phyloP scores from a whole-genome alignment of 2,329 filamentous ascomycete genomes.

The Hymenoscyphus infarciens region DNA sequence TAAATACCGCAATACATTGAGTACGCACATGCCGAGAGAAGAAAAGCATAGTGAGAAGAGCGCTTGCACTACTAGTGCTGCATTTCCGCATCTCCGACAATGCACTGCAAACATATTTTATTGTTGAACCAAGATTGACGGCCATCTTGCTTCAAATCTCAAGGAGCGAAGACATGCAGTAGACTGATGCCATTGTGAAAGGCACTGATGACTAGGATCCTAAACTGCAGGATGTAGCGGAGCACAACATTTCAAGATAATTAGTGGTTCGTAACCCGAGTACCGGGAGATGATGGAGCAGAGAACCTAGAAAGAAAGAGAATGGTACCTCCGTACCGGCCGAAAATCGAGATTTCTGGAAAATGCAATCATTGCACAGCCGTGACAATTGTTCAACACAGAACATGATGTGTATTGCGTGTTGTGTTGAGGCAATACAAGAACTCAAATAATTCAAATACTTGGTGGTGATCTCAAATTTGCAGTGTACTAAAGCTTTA shows the following conservation, averaged over 20 bases:
- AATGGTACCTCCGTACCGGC: not conserved
- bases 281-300: not conserved
- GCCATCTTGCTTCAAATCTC: not conserved
- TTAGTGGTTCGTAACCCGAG: slow-evolving; percentile 3
- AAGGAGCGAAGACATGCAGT: no score
- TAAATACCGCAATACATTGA: slow-evolving; percentile 1
- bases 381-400: not conserved
- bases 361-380: not conserved
- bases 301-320: not conserved
- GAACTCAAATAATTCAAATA: not conserved
- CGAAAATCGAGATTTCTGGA: not conserved
- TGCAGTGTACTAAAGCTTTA: no score
- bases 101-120: not conserved
- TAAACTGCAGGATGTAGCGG: not conserved
- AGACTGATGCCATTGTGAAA: not conserved
- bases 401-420: not conserved
- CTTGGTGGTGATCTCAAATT: not conserved
- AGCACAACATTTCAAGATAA: not conserved
- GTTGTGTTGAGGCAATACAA: no score
- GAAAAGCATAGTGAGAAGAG: not conserved
- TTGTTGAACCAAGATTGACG: not conserved
- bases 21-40: not conserved
- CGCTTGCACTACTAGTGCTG: not conserved
- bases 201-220: not conserved
- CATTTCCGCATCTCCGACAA: not conserved